Base-by-base conservation (phyloP, 331 rosid genomes). In the Acacia pycnantha region DNA sequence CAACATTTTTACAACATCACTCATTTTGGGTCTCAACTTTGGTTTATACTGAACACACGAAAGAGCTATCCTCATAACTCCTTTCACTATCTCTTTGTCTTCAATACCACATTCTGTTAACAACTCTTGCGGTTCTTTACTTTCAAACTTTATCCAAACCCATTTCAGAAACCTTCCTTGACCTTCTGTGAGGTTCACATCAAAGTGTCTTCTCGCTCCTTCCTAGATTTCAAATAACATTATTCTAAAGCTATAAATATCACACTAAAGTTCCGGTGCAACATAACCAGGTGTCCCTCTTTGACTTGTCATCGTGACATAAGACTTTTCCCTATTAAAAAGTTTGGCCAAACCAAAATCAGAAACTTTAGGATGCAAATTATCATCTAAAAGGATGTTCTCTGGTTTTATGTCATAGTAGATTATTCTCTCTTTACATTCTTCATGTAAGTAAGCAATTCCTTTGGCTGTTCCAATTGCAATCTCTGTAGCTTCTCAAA, bases 181-280 rank as follows among this genome's bases (percentile, higher is more conserved):
- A 29, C 86, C 82, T 9, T 85, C 85, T 3, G 22, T 40, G 51
- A 68, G 74, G 4, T 70, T 80, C 1, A 0, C 1, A 22, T 22
- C 64, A n/a, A 6, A 54, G 77, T 90, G 88, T 70, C 81, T 88
- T 82, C 94, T n/a, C n/a, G n/a, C n/a, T 84, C 74, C 83, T 13
- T 47, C 51, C 51, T 47, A 47, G 18, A 47, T 47, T 12, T 47
- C 51, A 3, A 47, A 47, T 47, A 47, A 12, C 18, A 47, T 11
- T 4, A 90, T 86, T 8, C 90, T 90, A 43, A 87, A 90, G 75
- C 92, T 90, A 37, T 87, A 90, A 29, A 89, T 88, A 83, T 92
- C 93, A 56, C 92, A 89, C 69, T 85, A 90, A 5, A 90, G 77
- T 65, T 90, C 89, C 0, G 78, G 88, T 31, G 91, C 91, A 8